A percentile compares a stretch with the other conserved stretches of the same genome.
Conservation (phyloP, 805 yeast genomes). For the Pichia nakasei region DNA sequence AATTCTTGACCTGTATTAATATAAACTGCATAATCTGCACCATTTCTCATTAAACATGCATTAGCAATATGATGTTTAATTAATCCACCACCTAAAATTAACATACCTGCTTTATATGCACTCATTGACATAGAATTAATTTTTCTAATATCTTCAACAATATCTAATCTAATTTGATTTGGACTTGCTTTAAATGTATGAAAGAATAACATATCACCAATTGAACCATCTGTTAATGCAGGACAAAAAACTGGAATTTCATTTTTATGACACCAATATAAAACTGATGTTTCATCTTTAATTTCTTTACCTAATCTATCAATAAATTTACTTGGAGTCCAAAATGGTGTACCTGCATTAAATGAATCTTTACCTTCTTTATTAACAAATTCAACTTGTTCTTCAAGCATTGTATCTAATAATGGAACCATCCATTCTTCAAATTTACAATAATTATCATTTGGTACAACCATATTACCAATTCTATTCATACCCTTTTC, state of each 20-base stretch:
- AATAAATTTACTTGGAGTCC: slow-evolving; percentile 93
- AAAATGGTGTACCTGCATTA: slow-evolving; percentile 62
- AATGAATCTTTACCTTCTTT: slow-evolving; percentile 45
- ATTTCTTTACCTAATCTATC: slow-evolving; percentile 94
- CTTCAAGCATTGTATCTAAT: slow-evolving; percentile 77
- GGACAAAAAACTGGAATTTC: slow-evolving; percentile 96
- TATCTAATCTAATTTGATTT: slow-evolving; percentile 78
- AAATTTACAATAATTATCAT: slow-evolving; percentile 93
- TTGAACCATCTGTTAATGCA: slow-evolving; percentile 94
- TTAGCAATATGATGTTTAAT: slow-evolving; percentile 96
- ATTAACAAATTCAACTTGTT: slow-evolving; percentile 64
- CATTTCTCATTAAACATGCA: slow-evolving; percentile 98
- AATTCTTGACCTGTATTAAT: slow-evolving; percentile 98
- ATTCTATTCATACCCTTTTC: slow-evolving; percentile 97
- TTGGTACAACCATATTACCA: slow-evolving; percentile 94
- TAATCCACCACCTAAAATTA: slow-evolving; percentile 92
- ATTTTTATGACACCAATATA: slow-evolving; percentile 98
- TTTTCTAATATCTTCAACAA: slow-evolving; percentile 86
- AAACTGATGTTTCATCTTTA: slow-evolving; percentile 84
- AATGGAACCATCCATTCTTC: slow-evolving; percentile 99
- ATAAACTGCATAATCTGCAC: slow-evolving; percentile 96
- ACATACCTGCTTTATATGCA: slow-evolving; percentile 91
- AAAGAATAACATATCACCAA: slow-evolving; percentile 98
- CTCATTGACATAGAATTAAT: slow-evolving; percentile 94
- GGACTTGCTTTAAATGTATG: slow-evolving; percentile 96